phyloP scores from a whole-genome alignment of 495 filamentous ascomycete genomes.

The Penicillium longicatenatum region DNA sequence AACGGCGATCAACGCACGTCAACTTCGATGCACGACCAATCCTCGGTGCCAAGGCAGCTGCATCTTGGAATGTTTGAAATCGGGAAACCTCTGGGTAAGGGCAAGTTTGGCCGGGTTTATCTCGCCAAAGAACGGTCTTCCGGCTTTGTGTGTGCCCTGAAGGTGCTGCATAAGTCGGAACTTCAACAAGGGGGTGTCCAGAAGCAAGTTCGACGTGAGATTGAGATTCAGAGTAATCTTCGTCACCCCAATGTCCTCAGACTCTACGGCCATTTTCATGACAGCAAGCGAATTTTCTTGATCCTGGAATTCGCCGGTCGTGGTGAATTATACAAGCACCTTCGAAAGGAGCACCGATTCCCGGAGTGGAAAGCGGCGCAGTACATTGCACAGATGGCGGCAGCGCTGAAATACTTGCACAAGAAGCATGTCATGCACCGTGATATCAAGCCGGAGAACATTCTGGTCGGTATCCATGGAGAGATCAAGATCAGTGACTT shows the following conservation, averaged over 20 bases:
- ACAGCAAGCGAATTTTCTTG: slow-evolving; percentile 92
- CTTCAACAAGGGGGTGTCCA: slow-evolving; percentile 90
- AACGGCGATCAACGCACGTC: slow-evolving; percentile 56
- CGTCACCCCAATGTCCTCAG: slow-evolving; percentile 95
- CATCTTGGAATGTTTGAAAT: slow-evolving; percentile 99
- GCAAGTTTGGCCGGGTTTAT: slow-evolving; percentile 97
- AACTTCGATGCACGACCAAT: slow-evolving; percentile 59
- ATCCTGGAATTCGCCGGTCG: slow-evolving; percentile 95
- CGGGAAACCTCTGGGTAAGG: slow-evolving; percentile 91
- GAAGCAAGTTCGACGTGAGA: slow-evolving; percentile 95
- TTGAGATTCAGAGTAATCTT: slow-evolving; percentile 96
- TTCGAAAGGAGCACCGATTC: slow-evolving; percentile 83
- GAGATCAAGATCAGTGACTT: slow-evolving; percentile 99
- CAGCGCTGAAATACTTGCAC: slow-evolving; percentile 87
- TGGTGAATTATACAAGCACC: slow-evolving; percentile 96
- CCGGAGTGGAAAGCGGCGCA: slow-evolving; percentile 95
- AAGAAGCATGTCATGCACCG: slow-evolving; percentile 98
- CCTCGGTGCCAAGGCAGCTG: slow-evolving; percentile 67
- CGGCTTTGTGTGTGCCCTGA: slow-evolving; percentile 94
- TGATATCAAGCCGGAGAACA: slow-evolving; percentile 99
- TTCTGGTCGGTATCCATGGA: slow-evolving; percentile 93
- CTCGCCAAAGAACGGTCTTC: slow-evolving; percentile 86
- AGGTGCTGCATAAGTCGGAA: slow-evolving; percentile 94
- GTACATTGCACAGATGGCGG: slow-evolving; percentile 98
- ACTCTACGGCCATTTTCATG: slow-evolving; percentile 95